Base-by-base conservation (phyloP, 2,329 filamentous ascomycete species). In the Colletotrichum chlorophyti region DNA sequence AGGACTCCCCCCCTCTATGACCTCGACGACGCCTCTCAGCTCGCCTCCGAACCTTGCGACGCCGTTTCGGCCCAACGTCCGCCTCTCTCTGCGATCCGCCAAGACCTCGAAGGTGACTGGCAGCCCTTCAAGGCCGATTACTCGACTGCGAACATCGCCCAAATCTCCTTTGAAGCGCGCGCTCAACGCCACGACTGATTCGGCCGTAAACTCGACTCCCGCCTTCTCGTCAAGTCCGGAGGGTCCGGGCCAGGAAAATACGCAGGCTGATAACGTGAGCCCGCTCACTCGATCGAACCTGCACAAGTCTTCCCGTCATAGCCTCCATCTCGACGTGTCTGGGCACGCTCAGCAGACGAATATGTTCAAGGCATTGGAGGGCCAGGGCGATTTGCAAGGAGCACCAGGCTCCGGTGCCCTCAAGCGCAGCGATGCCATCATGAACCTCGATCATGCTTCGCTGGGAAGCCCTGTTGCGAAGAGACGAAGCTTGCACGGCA, bases 401-500 rank as follows among this genome's bases (percentile, higher is more conserved):
- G 27, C 26, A 7, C 53, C 58, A 15, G 61, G 61, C n/a, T 87
- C 89, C 6, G 97, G 94, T 70, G 93, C 94, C 5, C 78, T 98
- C 65, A 97, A 98, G 81, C 88, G 95, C 66, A 94, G 90, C 69
- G 94, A 98, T 76, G 89, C 91, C 38, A 89, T 89, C 48, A 94
- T 96, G 90, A 92, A 91, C 68, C 77, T 96, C 45, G 93, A 96
- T 67, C 89, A 91, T 63, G 82, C 87, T 24, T 89, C 83, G 66
- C 81, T 90, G 53, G 91, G 91, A 65, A 97, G 91, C 68, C 94
- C 95, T 1, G 91, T 94, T 59, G 91, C 93, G 42, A 97, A 97
- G 79, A 85, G 95, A 64, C 87, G 95, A 68, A 97, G 93, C 74
- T 76, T 96, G 65, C 91, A 97, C 71, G 89, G 89, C 46, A 83